phyloP scores from a whole-genome alignment of 2,329 filamentous ascomycete species.

The Neocucurbitaria cava region DNA sequence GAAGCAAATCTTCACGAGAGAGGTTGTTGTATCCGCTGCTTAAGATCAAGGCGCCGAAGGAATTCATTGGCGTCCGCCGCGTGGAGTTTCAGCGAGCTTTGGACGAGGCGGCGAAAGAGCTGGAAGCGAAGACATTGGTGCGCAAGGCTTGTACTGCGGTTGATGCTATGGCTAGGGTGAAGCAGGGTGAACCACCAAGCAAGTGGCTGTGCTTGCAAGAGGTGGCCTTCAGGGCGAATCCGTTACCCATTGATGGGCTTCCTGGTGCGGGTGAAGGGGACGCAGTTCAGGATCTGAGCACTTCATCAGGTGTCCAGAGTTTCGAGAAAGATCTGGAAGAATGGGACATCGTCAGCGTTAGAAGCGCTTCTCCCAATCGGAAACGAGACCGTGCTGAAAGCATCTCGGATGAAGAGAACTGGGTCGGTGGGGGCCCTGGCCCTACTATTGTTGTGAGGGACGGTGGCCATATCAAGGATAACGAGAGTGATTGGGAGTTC shows the following conservation, averaged over 20 bases:
- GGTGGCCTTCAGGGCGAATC: background rate
- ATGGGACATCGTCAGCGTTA: constrained; percentile 4
- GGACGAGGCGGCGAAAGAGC: constrained; percentile 5
- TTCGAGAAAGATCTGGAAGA: constrained; percentile 19
- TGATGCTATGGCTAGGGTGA: constrained; percentile 1
- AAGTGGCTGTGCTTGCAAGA: background rate
- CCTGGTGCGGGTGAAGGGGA: background rate
- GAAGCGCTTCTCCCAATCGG: background rate
- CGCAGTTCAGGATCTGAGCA: constrained; percentile 9
- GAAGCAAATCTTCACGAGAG: background rate
- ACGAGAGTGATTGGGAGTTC: constrained; percentile 12
- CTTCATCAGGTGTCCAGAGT: constrained; percentile 11
- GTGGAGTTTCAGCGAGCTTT: constrained; percentile 10
- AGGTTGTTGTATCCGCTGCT: constrained; percentile 24
- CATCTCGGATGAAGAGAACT: constrained; percentile 5
- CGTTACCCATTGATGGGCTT: background rate
- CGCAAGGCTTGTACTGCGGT: constrained; percentile 12
- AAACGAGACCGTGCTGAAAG: background rate
- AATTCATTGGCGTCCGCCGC: constrained; percentile 11
- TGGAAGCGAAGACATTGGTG: constrained; percentile 4
- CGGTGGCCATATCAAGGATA: background rate
- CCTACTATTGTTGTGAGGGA: constrained; percentile 18
- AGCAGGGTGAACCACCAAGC: background rate
- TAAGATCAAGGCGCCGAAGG: constrained; percentile 29
- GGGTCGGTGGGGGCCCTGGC: constrained; percentile 14